phyloP scores from a whole-genome alignment of 2,329 filamentous ascomycete species.

The Apiospora saccharicola region DNA sequence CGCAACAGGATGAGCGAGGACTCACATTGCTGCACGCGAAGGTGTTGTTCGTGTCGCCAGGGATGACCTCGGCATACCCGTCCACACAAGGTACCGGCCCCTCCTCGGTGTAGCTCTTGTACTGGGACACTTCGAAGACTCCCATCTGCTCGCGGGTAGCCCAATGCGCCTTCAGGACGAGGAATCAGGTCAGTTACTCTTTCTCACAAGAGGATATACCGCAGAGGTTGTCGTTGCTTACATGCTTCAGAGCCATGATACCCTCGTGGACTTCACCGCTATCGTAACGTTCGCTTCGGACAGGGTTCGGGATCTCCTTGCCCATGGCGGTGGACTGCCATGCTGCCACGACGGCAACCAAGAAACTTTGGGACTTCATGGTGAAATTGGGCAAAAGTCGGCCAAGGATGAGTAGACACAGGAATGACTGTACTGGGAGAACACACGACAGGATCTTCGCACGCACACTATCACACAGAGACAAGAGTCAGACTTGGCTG shows the following conservation, averaged over 20 bases:
- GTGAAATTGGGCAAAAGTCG: background rate
- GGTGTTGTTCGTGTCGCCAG: constrained; percentile 55
- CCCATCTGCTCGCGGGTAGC: constrained; percentile 19
- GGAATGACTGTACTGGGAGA: constrained; percentile 5
- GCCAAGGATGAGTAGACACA: background rate
- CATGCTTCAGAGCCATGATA: constrained; percentile 28
- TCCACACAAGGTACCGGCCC: constrained; percentile 45
- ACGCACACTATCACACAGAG: background rate
- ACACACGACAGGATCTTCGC: background rate
- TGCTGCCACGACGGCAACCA: constrained; percentile 22
- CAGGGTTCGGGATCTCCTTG: constrained; percentile 23
- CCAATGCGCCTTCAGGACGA: constrained; percentile 22
- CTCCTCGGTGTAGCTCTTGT: constrained; percentile 11
- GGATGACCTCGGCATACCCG: constrained; percentile 52
- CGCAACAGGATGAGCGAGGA: background rate
- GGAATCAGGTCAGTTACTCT: background rate
- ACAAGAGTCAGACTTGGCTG: background rate
- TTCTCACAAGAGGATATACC: background rate
- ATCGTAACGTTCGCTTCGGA: constrained; percentile 17
- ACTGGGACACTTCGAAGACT: constrained; percentile 21
- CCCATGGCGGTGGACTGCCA: constrained; percentile 17
- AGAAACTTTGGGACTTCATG: constrained; percentile 21
- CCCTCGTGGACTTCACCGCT: constrained; percentile 28
- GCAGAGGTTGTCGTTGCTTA: background rate
- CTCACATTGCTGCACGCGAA: constrained; percentile 54